phyloP scores from a whole-genome alignment of 169 alveolate genomes.

The Cryptosporidium sp. region DNA sequence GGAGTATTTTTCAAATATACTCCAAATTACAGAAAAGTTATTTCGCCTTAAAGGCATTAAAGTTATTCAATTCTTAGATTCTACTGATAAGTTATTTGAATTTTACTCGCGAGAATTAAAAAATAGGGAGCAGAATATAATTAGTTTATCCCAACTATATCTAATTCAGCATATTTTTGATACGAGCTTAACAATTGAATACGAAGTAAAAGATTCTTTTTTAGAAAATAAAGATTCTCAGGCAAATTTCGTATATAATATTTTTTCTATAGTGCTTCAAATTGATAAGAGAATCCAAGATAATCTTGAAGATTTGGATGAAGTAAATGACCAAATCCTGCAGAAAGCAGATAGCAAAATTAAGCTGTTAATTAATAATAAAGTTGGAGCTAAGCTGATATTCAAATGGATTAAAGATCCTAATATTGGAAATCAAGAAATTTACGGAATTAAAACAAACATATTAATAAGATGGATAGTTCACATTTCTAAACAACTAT shows the following conservation, averaged over 20 bases:
- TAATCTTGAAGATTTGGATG: conserved; percentile 15
- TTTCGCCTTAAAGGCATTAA: background rate
- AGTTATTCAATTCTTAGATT: conserved; percentile 3
- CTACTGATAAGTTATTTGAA: conserved; percentile 54
- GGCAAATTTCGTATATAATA: background rate
- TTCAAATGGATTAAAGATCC: conserved; percentile 37
- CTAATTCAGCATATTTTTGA: conserved; percentile 16
- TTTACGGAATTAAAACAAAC: conserved; percentile 4
- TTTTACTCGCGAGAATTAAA: conserved; percentile 27
- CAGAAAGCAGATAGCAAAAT: conserved; percentile 2
- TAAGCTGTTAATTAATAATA: conserved; percentile 22
- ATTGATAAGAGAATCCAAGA: conserved; percentile 11
- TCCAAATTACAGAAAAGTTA: background rate
- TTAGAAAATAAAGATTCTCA: background rate
- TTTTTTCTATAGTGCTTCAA: conserved; percentile 21
- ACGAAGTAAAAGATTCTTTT: background rate
- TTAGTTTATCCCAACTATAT: conserved; percentile 16
- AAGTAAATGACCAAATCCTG: conserved; percentile 1
- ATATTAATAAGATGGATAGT: conserved; percentile 26
- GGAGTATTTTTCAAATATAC: conserved; percentile 35
- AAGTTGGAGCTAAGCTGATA: conserved; percentile 31
- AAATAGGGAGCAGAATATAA: background rate
- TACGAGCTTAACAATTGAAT: background rate
- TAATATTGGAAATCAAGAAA: background rate
- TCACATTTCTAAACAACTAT: conserved; percentile 29